Base-by-base conservation (phyloP, 176 grass and related monocot genomes). In the Carex pumila region DNA sequence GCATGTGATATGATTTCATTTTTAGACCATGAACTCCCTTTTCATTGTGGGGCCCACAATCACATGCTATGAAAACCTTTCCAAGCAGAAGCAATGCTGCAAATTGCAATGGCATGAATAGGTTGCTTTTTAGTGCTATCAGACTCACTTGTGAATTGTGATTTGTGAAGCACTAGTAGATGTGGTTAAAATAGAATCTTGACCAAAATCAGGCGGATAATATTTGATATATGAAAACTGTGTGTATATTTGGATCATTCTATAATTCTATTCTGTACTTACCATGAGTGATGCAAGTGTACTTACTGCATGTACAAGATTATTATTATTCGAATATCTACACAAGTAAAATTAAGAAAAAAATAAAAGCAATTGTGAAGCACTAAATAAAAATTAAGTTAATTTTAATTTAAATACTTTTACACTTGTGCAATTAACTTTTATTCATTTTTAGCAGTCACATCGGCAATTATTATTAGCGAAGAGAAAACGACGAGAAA, bases 1-100 rank as follows among this genome's bases (percentile, higher is more conserved):
- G 12, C 80, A 83, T 83, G 80, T 83, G 80, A 83, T 75, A 75
- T 77, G 6, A 73, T 71, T 37, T n/a, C 31, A 68, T 68, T 82
- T 82, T 82, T 53, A 17, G 41, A 22, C 80, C 80, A 67, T 82
- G 61, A 66, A 82, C 12, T 2, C 18, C 12, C 7, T 61, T 83
- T 68, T 54, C 62, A 45, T 67, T 54, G 59, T 53, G 62, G 80
- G 43, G n/a, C 61, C 57, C 41, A 68, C 80, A 30, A 25, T 83
- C 80, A 83, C 80, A 83, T 83, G 80, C 80, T 12, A 65, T 64
- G 60, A 13, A 67, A 65, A 82, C 19, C 21, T 65, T 49, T 67
- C 63, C 61, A 67, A 82, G 61, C 39, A 66, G 52, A 82, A 82
- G 61, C 39, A 66, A 66, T 61, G 36, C 66, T 39, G 37, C 37